Evolutionary conservation across 2,329 filamentous ascomycete species (phyloP), one percentile per base, ranked within the genome.

Genomic region (Epichloe brachyelytri): DNA sequence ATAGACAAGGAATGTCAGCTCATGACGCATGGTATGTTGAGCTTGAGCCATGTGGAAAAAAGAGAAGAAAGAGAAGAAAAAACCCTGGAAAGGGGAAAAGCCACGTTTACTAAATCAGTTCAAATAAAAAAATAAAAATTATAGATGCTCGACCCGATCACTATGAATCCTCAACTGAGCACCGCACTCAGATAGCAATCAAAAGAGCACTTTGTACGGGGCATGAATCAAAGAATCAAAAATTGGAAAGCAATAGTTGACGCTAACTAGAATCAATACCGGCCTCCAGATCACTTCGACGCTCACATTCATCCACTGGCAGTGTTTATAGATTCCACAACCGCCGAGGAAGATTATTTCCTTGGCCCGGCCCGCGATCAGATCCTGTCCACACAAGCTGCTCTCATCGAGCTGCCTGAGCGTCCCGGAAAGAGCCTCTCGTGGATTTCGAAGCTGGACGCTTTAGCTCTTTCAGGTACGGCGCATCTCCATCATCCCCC

Each of bases 371-470:
- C 88, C 34, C 74, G 76, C 41, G 67, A 71, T 14, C 79, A 82
- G 58, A 69, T 79, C 0, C 66, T 68, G 2, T 67, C 67, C 6
- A 68, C 79, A 10, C 68, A 68, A 1, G 72, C 77, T n/a, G 71
- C 88, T 1, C 66, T 94, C 15, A 85, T 97, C 49, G 82, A 88
- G 62, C 72, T 97, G 20, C 87, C 90, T 0, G 70, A 72, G 38
- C 73, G 78, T 50, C 73, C 77, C 2, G 74, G 75, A 26, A 78
- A 83, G 50, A 76, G 79, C 38, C 76, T 90, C 37, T 71, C 78
- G 56, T 97, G 90, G 88, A 73, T 95, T 40, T 80, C 86, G 1
- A 80, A 82, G 55, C 73, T 97, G 12, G 88, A 95, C 61, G 79
- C 84, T 53, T 70, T 74, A 17, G 82, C 88, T 33, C 69, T 96